Percentiles rank a stretch among this genome's conserved stretches.
Conservation (phyloP, 2,329 filamentous ascomycete species). For the Pseudogymnoascus verrucosus region DNA sequence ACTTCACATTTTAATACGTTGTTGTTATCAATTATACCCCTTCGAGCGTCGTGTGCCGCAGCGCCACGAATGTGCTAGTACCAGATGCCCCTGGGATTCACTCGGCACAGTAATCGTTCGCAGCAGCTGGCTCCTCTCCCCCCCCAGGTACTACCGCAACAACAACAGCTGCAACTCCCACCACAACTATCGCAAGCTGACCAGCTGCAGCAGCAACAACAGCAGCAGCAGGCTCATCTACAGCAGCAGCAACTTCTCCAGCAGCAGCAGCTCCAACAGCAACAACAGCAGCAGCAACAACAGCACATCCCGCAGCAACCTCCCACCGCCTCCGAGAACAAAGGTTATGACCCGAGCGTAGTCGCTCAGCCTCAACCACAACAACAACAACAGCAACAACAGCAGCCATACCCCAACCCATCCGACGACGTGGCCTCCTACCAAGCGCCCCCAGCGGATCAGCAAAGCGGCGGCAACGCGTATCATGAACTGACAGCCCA, state of each 20-base stretch:
- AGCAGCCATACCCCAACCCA: background rate
- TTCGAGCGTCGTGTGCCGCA: slow-evolving; percentile 20
- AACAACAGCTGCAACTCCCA: slow-evolving; percentile 12
- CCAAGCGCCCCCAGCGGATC: background rate
- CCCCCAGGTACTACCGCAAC: slow-evolving; percentile 12
- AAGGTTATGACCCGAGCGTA: slow-evolving; percentile 18
- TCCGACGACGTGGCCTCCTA: background rate
- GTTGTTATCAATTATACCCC: background rate
- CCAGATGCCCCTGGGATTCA: slow-evolving; percentile 27
- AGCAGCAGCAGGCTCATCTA: slow-evolving; percentile 13
- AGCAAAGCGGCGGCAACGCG: background rate
- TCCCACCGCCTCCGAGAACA: slow-evolving; percentile 14
- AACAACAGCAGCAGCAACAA: slow-evolving; percentile 21
- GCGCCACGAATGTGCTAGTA: slow-evolving; percentile 18
- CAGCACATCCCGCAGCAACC: slow-evolving; percentile 10
- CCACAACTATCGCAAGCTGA: slow-evolving; percentile 11
- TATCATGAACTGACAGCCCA: slow-evolving; percentile 15
- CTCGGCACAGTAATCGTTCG: slow-evolving; percentile 28
- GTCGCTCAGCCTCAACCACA: slow-evolving; percentile 21
- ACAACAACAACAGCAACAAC: background rate
- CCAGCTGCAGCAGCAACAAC: slow-evolving; percentile 14
- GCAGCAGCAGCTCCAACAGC: slow-evolving; percentile 20
- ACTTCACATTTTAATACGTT: background rate
- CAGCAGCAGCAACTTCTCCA: slow-evolving; percentile 25
- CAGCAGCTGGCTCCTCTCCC: slow-evolving; percentile 22